phyloP scores from a whole-genome alignment of 176 grass and related monocot genomes.

The Zea luxurians region DNA sequence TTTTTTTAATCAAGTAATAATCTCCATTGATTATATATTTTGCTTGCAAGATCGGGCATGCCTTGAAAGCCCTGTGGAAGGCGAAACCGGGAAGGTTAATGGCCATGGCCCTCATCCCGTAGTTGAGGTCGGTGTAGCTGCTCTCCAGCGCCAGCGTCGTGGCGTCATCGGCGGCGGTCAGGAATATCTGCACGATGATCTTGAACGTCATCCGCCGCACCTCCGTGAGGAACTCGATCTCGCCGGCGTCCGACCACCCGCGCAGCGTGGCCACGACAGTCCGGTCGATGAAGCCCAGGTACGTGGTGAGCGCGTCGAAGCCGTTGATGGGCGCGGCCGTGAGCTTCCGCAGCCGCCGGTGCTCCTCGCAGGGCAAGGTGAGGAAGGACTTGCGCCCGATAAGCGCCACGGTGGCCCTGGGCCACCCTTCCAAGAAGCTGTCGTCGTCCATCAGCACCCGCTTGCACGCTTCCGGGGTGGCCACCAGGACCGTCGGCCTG shows the following conservation, averaged over 20 bases:
- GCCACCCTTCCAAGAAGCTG: slow-evolving; percentile 58
- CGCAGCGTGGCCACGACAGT: slow-evolving; percentile 52
- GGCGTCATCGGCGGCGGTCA: slow-evolving; percentile 41
- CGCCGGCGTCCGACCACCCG: slow-evolving; percentile 42
- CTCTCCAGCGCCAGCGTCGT: slow-evolving; percentile 53
- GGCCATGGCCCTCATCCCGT: slow-evolving; percentile 80
- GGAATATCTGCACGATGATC: slow-evolving; percentile 77
- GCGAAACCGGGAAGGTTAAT: slow-evolving; percentile 86
- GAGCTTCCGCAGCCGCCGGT: slow-evolving; percentile 63
- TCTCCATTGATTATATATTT: background rate
- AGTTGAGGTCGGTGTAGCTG: slow-evolving; percentile 84
- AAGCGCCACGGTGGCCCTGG: slow-evolving; percentile 56
- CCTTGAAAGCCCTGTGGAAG: slow-evolving; percentile 49
- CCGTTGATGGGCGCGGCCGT: slow-evolving; percentile 76
- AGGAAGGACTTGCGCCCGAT: slow-evolving; percentile 79
- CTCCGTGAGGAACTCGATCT: slow-evolving; percentile 67
- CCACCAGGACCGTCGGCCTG: slow-evolving; percentile 58
- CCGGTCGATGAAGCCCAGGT: slow-evolving; percentile 69
- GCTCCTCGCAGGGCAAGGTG: slow-evolving; percentile 56
- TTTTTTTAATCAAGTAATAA: too few species aligned
- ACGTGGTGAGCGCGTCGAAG: slow-evolving; percentile 70
- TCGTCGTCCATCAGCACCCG: slow-evolving; percentile 79
- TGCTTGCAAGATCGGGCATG: background rate
- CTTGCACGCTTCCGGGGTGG: slow-evolving; percentile 55
- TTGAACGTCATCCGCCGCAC: slow-evolving; percentile 63